Percentiles rank a stretch among this genome's conserved stretches.
Conservation (phyloP, 768 basidiomycete genomes). For the Leucocoprinus sp. region DNA sequence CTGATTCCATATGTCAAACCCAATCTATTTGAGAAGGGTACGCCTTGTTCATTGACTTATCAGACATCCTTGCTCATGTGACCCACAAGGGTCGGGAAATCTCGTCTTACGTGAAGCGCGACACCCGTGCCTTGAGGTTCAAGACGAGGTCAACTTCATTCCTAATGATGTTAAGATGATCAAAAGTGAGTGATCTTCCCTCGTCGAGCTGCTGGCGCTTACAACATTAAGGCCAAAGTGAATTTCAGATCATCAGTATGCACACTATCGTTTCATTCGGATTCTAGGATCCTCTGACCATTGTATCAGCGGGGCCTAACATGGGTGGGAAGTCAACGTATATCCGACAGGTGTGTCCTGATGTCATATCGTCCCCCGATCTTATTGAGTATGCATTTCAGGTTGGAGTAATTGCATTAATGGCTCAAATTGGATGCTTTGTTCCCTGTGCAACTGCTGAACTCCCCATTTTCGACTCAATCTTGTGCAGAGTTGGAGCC, state of each 20-base stretch:
- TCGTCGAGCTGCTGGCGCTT: not conserved
- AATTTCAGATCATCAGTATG: slow-evolving; percentile 92
- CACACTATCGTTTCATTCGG: not conserved
- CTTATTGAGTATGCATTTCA: slow-evolving; percentile 10
- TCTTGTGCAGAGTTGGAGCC: slow-evolving; percentile 92
- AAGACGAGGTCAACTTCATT: slow-evolving; percentile 93
- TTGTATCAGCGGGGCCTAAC: slow-evolving; percentile 76
- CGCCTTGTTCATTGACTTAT: not conserved
- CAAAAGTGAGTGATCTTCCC: slow-evolving; percentile 46
- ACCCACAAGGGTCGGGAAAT: slow-evolving; percentile 61
- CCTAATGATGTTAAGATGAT: slow-evolving; percentile 94
- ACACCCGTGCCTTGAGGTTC: slow-evolving; percentile 94
- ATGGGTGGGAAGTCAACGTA: slow-evolving; percentile 99
- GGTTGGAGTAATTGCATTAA: slow-evolving; percentile 92
- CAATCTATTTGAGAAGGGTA: slow-evolving; percentile 67
- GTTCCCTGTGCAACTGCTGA: slow-evolving; percentile 86
- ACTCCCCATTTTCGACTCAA: slow-evolving; percentile 91
- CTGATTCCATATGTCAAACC: slow-evolving; percentile 88
- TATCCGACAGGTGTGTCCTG: slow-evolving; percentile 64
- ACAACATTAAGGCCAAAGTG: slow-evolving; percentile 54
- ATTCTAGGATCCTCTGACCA: not conserved
- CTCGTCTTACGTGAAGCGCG: slow-evolving; percentile 78
- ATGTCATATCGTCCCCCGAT: not conserved
- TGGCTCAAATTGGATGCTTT: slow-evolving; percentile 94
- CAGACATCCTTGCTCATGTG: not conserved